Base-by-base conservation (phyloP, 192 early-diverging fungal genomes). In the Gamsiella multidivaricata region DNA sequence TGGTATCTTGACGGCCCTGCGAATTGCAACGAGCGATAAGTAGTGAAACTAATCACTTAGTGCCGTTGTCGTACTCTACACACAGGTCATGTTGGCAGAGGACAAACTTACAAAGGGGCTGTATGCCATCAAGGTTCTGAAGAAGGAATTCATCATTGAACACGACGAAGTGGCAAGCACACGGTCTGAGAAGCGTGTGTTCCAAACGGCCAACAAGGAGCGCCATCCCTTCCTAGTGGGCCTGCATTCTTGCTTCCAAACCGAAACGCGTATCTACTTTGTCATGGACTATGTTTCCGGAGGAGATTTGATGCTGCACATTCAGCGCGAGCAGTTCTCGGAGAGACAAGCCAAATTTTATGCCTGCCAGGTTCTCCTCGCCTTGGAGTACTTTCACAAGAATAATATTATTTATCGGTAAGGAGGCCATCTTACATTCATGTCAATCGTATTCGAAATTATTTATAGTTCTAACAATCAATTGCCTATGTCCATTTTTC, bases 291-390 rank as follows among this genome's bases (percentile, higher is more conserved):
- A 96, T 83, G 94, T 97, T 39, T 90, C 88, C 26, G 97, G 97
- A 65, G 97, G 97, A 51, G 97, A 99, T 81, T 80, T 99, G 80
- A 98, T 99, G 96, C 94, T 96, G 89, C 97, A 98, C 78, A 96
- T 99, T 57, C 97, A 98, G 75, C 91, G 92, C 62, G 86, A 89
- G 57, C 93, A 93, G 54, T 98, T 99, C 69, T 91, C 94, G 47
- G 94, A 96, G 81, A 85, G 93, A 41, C 87, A 93, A 57, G 96
- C 97, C 41, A 95, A 95, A 37, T 99, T 95, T 78, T 99, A 98
- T 80, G 95, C 96, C 12, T 94, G 93, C 70, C 95, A 99, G 80
- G 94, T 98, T 10, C 80, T 99, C 23, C 85, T 98, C 20, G 98
- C 94, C 0, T 83, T 99, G 33, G 95, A 95, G 62, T 98, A 98